phyloP scores from a whole-genome alignment of 495 filamentous ascomycete species.

The Aspergillus sclerotioniger region DNA sequence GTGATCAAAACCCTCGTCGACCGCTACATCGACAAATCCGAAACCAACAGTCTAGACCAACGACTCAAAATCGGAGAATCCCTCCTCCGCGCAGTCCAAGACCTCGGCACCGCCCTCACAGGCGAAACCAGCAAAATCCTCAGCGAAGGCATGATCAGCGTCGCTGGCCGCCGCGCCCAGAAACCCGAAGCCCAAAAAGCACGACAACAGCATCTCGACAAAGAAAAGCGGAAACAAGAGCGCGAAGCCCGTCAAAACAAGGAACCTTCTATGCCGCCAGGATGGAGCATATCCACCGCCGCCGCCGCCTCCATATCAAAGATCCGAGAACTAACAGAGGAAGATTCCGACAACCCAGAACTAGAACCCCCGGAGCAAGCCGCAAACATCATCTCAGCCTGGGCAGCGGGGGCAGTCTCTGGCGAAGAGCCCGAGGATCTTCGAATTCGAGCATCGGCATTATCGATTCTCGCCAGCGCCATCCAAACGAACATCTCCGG shows the following conservation, averaged over 20 bases:
- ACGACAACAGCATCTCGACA: conserved; percentile 47
- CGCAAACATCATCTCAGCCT: conserved; percentile 66
- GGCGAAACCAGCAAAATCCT: conserved; percentile 57
- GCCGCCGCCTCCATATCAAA: conserved; percentile 11
- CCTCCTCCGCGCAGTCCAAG: conserved; percentile 65
- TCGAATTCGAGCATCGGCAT: conserved; percentile 71
- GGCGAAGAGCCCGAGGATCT: conserved; percentile 65
- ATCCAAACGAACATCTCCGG: conserved; percentile 66
- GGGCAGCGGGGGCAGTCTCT: conserved; percentile 61
- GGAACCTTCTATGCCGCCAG: conserved; percentile 26
- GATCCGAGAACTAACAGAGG: conserved; percentile 28
- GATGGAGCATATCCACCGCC: conserved; percentile 34
- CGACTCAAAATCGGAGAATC: conserved; percentile 73
- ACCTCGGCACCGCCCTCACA: conserved; percentile 58
- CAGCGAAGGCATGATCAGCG: conserved; percentile 59
- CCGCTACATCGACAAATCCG: conserved; percentile 62
- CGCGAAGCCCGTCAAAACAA: conserved; percentile 41
- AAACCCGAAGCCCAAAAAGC: conserved; percentile 55
- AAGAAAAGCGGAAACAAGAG: conserved; percentile 43
- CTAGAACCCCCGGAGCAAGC: conserved; percentile 47
- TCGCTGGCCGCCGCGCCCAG: conserved; percentile 61
- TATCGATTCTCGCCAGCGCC: conserved; percentile 66
- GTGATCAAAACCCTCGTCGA: conserved; percentile 66
- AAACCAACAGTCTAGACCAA: conserved; percentile 59
- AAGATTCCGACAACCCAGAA: conserved; percentile 38